Base-by-base conservation (phyloP, 352 stramenopile genomes). In the Globisporangium apiculatum region DNA sequence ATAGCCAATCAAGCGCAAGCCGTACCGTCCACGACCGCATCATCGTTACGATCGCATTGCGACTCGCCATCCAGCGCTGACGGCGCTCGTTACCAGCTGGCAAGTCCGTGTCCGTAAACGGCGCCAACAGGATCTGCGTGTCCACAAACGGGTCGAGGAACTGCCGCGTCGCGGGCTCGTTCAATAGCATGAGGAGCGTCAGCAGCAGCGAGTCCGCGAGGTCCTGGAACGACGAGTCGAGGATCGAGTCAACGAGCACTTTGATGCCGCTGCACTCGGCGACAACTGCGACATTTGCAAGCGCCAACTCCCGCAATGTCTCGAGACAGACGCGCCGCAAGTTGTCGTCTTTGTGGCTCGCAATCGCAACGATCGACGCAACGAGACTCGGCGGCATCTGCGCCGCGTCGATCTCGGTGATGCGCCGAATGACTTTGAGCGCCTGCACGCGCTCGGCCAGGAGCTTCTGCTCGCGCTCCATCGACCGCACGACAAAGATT, bases 121-220 rank as follows among this genome's bases (percentile, higher is more conserved):
- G 87, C 14, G 87, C 86, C 5, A 96, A 55, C 6, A 96, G 65
- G 42, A 95, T 79, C 55, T 94, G 84, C 17, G 84, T 87, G 55
- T 96, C 86, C 50, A 95, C 77, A 58, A 93, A 94, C n/a, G 86
- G 86, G 31, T 94, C 73, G 31, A 96, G 87, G 57, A 85, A 95
- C 55, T 86, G 74, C 18, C 87, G 76, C n/a, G 86, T 95, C 7
- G 84, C 73, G 1, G 83, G 80, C 53, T 95, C 86, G 40, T 93
- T 94, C 9, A 96, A 58, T 40, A 96, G 78, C 60, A 92, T 79
- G 10, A 96, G 68, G 42, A 96, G 58, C 40, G 87, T 96, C 63
- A 95, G 76, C 1, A 95, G 64, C 31, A 96, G 68, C 53, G 86
- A 91, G 53, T 96, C 83, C 0, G 84, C 75, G 43, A 96, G 53